A percentile compares a stretch with the other conserved stretches of the same genome.
Conservation (phyloP, 331 rosid genomes). For the Quercus phellos region DNA sequence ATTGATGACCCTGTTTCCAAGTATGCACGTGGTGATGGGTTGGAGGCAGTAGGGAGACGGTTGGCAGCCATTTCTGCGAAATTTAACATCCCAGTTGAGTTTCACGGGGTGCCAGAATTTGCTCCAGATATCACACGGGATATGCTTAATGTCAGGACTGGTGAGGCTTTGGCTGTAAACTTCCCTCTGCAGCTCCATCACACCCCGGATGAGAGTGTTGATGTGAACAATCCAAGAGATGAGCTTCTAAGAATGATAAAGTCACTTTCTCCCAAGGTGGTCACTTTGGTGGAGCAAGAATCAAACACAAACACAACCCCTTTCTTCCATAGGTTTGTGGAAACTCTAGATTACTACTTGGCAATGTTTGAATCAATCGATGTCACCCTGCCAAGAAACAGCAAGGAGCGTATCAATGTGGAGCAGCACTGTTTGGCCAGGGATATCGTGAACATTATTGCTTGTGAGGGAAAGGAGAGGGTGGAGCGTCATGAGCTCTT, state of each 20-base stretch:
- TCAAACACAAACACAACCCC: slow-evolving; percentile 96
- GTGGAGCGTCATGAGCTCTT: slow-evolving; percentile 92
- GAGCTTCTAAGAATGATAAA: slow-evolving; percentile 76
- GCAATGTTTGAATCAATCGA: slow-evolving; percentile 94
- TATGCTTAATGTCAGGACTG: slow-evolving; percentile 72
- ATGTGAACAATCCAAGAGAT: slow-evolving; percentile 81
- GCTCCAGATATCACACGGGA: slow-evolving; percentile 55
- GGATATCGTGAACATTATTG: slow-evolving; percentile 79
- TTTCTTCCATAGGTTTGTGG: slow-evolving; percentile 68
- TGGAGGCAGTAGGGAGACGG: slow-evolving; percentile 57
- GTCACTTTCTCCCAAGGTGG: slow-evolving; percentile 74
- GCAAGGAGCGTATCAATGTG: slow-evolving; percentile 73
- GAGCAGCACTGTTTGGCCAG: slow-evolving; percentile 90
- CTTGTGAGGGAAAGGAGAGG: slow-evolving; percentile 88
- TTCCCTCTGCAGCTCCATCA: slow-evolving; percentile 93
- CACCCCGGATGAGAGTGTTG: slow-evolving; percentile 93
- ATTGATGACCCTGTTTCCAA: slow-evolving; percentile 80
- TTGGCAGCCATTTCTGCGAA: slow-evolving; percentile 55
- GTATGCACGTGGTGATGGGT: slow-evolving; percentile 81
- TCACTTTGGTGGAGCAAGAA: slow-evolving; percentile 91
- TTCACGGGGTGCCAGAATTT: slow-evolving; percentile 75
- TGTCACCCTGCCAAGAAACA: slow-evolving; percentile 56
- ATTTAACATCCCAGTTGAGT: slow-evolving; percentile 74
- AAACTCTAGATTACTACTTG: slow-evolving; percentile 76
- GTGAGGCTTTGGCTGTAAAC: slow-evolving; percentile 92